phyloP scores from a whole-genome alignment of 805 yeast species.

The Kodamaea hsintzibuensis region DNA sequence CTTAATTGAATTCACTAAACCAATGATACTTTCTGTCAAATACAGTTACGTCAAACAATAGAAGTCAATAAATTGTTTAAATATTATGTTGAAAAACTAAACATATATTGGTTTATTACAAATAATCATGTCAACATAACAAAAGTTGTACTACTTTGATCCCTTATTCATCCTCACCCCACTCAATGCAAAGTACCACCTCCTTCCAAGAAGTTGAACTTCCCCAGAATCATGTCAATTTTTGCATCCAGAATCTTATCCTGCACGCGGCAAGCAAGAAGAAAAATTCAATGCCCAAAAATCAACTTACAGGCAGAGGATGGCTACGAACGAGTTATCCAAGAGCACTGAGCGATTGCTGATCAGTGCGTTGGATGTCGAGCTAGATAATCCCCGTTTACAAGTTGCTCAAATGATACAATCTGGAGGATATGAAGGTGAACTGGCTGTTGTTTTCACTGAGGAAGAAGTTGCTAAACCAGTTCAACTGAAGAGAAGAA shows the following conservation, averaged over 20 bases:
- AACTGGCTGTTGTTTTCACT: constrained; percentile 25
- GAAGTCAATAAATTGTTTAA: no score
- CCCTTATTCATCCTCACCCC: no score
- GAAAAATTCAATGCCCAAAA: neutral
- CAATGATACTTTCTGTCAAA: no score
- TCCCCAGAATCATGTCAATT: neutral
- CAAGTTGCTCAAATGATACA: constrained; percentile 19
- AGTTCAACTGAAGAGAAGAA: constrained; percentile 31
- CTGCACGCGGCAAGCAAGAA: neutral
- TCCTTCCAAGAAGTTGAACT: neutral
- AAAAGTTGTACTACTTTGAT: no score
- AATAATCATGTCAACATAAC: no score
- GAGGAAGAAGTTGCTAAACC: constrained; percentile 17
- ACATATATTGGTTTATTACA: no score
- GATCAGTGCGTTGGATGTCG: constrained; percentile 23
- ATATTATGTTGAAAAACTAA: no score
- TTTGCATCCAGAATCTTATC: neutral
- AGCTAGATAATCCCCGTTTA: constrained; percentile 17
- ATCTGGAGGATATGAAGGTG: constrained; percentile 7
- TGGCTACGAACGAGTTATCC: constrained; percentile 7
- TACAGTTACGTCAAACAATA: no score
- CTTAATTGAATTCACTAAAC: no score
- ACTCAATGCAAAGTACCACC: neutral
- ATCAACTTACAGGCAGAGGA: neutral
- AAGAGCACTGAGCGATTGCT: constrained; percentile 30